These are phyloP conservation scores for Penicillium sclerotigenum DNA, from an alignment of 2,329 filamentous ascomycete species.

Conservation along the genomic window DNA sequence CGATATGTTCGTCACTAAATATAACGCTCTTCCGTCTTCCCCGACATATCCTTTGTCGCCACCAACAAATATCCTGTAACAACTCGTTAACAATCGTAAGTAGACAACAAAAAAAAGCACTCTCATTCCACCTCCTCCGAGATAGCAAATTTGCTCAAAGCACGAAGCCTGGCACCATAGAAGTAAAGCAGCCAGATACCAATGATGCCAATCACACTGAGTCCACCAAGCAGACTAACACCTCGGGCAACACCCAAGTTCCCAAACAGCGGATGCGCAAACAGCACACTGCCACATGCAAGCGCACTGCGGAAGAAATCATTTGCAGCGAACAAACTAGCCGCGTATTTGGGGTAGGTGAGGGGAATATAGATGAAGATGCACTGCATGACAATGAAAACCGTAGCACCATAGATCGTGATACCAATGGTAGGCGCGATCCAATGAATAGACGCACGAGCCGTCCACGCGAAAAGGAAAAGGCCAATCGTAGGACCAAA, in stretches of 20 bases:
- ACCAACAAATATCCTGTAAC: not conserved
- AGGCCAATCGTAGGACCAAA: constrained; percentile 58
- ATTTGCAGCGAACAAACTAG: constrained; percentile 38
- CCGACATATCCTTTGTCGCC: not conserved
- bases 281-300: constrained; percentile 29
- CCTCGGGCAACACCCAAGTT: constrained; percentile 35
- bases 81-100: not conserved
- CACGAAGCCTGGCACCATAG: constrained; percentile 31
- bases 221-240: constrained; percentile 36
- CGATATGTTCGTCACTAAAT: not conserved
- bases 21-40: not conserved
- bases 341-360: constrained; percentile 35
- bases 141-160: constrained; percentile 33
- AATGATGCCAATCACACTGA: constrained; percentile 36
- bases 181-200: constrained; percentile 35
- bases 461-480: constrained; percentile 49
- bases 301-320: constrained; percentile 32
- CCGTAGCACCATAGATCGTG: constrained; percentile 37
- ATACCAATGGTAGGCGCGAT: constrained; percentile 41
- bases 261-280: constrained; percentile 33
- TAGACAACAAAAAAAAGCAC: not conserved
- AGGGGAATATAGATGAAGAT: constrained; percentile 41
- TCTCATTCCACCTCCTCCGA: constrained; percentile 6
- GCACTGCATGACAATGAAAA: constrained; percentile 44
- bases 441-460: constrained; percentile 34